Evolutionary conservation across 768 basidiomycete species (phyloP), one percentile per base, ranked within the genome.

Genomic region (Amanita brunnescens): DNA sequence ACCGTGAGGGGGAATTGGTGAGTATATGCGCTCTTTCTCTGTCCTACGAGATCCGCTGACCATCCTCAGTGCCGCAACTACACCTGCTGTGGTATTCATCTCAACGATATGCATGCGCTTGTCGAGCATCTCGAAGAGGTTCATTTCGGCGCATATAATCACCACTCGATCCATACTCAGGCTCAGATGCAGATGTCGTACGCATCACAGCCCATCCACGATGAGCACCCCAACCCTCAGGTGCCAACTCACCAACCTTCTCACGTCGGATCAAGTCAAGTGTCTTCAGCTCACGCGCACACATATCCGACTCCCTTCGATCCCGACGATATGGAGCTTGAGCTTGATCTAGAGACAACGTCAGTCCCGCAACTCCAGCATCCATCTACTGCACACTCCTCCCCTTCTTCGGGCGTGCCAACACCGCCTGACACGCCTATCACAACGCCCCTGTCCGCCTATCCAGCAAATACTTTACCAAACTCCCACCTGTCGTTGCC

Each of bases 111-210:
- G 23, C 69, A 71, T 54, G 70, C 89, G 2, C 81, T 95, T 9
- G 77, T 95, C 2, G 90, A 94, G 66, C 92, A 95, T 62, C 93
- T 94, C 57, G 92, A 95, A 61, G 86, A 91, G 54, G 81, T 83
- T 42, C 92, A 95, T 63, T 87, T 94, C 63, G 77, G 88, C 61
- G 81, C 91, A 53, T 63, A 85, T 38, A 73, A 77, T 61, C 72
- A 71, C 33, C 58, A 60, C 40, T 64, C 59, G 3, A 61, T 63
- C 3, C 62, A 65, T 49, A 59, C 64, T 12, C 67, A 65, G 9
- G 68, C 76, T 9, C 61, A 71, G 56, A 67, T 77, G 59, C 64
- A 72, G 53, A 63, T 77, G 12, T 75, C 76, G 0, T 77, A 77
- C 61, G 70, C 77, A 53, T 69, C 76, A 20, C 65, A 65, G 51